Base-by-base conservation (phyloP, 2,329 filamentous ascomycete genomes). In the Thielaviopsis ethacetica region DNA sequence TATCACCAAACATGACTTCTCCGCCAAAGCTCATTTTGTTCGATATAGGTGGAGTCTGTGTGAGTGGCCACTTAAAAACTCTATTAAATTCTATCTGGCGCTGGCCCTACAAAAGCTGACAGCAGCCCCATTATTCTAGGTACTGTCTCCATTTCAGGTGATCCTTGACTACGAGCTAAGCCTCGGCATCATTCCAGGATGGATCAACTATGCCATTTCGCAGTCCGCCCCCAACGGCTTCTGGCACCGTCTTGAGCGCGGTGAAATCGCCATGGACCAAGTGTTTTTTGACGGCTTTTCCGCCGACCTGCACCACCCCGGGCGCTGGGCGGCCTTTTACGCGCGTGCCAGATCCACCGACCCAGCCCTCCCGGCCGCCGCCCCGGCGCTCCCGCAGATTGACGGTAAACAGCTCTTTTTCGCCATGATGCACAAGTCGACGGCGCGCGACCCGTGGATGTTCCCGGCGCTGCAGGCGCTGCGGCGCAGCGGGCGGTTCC, bases 21-120 rank as follows among this genome's bases (percentile, higher is more conserved):
- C 38, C 17, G 22, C 13, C 51, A 12, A 54, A 51, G 60, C 86
- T 88, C 59, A 74, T 94, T 34, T 76, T 98, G 22, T 97, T 97
- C 70, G 93, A 98, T 71, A 93, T 98, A 65, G 93, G 93, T 47
- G 93, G 93, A 62, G 93, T 98, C 65, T 94, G 89, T 77, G 91
- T 95, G 85, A 77, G 88, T 83, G 62, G 57, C 51, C 19, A 44
- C 27, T 60, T 15, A 53, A n/a, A n/a, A n/a, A n/a, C n/a, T n/a
- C n/a, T n/a, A n/a, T n/a, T n/a, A n/a, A 26, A 47, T 51, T 30
- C 22, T 54, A n/a, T 4, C 22, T 60, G 30, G 30, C 21, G 59
- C 58, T 19, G 19, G 21, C 17, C 12, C 49, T 19, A 13, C 59
- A 62, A 22, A 52, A 59, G n/a, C 47, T 24, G 7, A 54, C 61